These are phyloP conservation scores for Umbelopsis sp. DNA, from an alignment of 192 early-diverging fungal genomes.

Conservation along the genomic window DNA sequence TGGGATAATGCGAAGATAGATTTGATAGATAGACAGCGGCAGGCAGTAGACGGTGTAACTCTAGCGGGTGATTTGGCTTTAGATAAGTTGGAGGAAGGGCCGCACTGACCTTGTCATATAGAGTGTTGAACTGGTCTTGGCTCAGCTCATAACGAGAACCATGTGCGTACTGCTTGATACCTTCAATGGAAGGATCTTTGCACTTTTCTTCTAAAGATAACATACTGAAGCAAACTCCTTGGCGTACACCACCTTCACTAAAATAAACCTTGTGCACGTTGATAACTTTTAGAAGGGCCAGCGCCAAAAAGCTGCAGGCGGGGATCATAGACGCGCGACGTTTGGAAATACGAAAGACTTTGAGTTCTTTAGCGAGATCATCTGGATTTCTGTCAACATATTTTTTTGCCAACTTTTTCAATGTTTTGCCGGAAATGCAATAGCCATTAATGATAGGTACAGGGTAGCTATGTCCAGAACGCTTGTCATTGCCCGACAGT, in stretches of 20 bases:
- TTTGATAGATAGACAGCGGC: slow-evolving; percentile 49
- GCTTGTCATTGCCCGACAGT: not conserved
- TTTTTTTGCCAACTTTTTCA: slow-evolving; percentile 37
- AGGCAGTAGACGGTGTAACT: slow-evolving; percentile 48
- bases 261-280: slow-evolving; percentile 47
- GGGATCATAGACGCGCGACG: slow-evolving; percentile 59
- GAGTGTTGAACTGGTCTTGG: slow-evolving; percentile 27
- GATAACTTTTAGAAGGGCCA: slow-evolving; percentile 47
- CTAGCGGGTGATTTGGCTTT: slow-evolving; percentile 26
- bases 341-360: slow-evolving; percentile 56
- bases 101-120: slow-evolving; percentile 27
- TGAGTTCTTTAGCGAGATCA: slow-evolving; percentile 29
- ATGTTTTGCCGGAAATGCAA: slow-evolving; percentile 42
- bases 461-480: slow-evolving; percentile 36
- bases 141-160: slow-evolving; percentile 33
- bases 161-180: slow-evolving; percentile 41
- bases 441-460: slow-evolving; percentile 62
- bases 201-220: slow-evolving; percentile 38
- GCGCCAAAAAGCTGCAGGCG: slow-evolving; percentile 52
- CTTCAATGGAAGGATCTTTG: slow-evolving; percentile 53
- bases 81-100: slow-evolving; percentile 37
- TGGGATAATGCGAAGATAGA: slow-evolving; percentile 49
- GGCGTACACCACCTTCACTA: slow-evolving; percentile 62
- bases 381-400: slow-evolving; percentile 40
- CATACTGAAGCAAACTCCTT: slow-evolving; percentile 53